Evolutionary conservation across 2,329 filamentous ascomycete species (phyloP), one percentile per base, ranked within the genome.

Genomic region (Aspergillus tubingensis): DNA sequence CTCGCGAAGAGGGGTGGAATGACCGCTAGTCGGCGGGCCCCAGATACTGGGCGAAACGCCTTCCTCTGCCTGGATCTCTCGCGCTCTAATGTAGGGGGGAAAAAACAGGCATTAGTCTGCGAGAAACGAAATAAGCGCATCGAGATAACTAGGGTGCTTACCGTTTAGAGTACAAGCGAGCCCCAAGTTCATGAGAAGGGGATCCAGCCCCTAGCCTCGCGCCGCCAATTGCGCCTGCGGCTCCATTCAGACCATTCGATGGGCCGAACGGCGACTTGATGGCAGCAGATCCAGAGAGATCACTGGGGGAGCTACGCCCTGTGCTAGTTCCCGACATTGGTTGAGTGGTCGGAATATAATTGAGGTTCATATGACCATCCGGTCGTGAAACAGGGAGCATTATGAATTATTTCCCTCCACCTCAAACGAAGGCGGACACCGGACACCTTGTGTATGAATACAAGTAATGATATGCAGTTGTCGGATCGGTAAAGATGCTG

Each of bases 11-110:
- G 95, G 95, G 44, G 94, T 97, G 19, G 94, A 97, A 77, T 96
- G 94, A 66, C 94, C 95, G 76, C 94, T 97, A 58, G 94, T 96
- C 52, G 95, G 94, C 67, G 95, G 94, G 10, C 95, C 92, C 95
- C 95, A 98, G 47, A 90, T 89, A 72, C 88, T 76, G 86, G 84
- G 72, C 83, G 88, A 74, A 82, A 96, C 84, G 54, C 93, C 93
- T 84, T 98, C 94, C 80, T 97, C 93, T 57, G 93, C 93, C 81
- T 98, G 94, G 64, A 98, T 97, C 78, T 99, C 95, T 76, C 95
- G 87, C 67, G 95, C 93, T 74, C 94, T 96, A 56, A 23, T 51
- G 53, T 39, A 54, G 36, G 54, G 50, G 7, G 5, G 1, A 27
- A 48, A 58, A 19, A 17, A n/a, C 19, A 51, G 39, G 8, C 8